phyloP scores from a whole-genome alignment of 106 monocot species.

The Dendrobium huoshanense region DNA sequence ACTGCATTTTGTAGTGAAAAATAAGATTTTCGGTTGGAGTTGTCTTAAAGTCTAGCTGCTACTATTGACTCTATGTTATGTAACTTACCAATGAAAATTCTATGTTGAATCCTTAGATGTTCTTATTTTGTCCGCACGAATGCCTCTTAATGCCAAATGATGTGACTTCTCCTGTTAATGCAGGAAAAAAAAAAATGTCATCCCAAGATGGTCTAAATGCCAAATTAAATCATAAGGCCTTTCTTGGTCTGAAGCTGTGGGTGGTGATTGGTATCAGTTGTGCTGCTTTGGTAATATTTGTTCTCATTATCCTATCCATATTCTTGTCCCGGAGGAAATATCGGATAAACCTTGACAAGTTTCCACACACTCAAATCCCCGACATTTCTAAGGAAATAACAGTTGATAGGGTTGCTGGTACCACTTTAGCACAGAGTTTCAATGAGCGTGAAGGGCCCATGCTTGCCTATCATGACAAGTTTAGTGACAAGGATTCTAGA shows the following conservation, averaged over 20 bases:
- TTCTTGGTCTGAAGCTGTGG: conserved; percentile 48
- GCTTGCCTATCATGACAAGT: conserved; percentile 24
- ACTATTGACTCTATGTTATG: background rate
- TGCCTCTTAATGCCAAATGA: background rate
- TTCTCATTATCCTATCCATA: conserved; percentile 39
- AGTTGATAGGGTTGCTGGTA: conserved; percentile 33
- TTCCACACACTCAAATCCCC: conserved; percentile 49
- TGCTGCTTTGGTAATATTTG: conserved; percentile 22
- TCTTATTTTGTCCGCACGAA: background rate
- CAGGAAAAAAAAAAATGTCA: conserved; percentile 31
- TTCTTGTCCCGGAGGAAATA: conserved; percentile 35
- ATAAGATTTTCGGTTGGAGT: too few relatives aligned
- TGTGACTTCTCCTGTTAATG: background rate
- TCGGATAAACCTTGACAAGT: conserved; percentile 21
- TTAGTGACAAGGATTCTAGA: conserved; percentile 33
- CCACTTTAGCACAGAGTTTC: conserved; percentile 41
- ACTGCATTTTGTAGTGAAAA: too few relatives aligned
- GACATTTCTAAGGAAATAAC: conserved; percentile 63
- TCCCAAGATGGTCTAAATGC: conserved; percentile 23
- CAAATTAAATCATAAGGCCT: conserved; percentile 33
- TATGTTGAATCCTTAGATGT: background rate
- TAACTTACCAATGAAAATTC: background rate
- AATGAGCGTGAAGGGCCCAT: conserved; percentile 24
- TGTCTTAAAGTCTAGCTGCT: background rate
- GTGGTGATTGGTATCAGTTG: conserved; percentile 47